These are phyloP conservation scores for Coemansia sp. DNA, from an alignment of 192 early-diverging fungal genomes.

Conservation along the genomic window DNA sequence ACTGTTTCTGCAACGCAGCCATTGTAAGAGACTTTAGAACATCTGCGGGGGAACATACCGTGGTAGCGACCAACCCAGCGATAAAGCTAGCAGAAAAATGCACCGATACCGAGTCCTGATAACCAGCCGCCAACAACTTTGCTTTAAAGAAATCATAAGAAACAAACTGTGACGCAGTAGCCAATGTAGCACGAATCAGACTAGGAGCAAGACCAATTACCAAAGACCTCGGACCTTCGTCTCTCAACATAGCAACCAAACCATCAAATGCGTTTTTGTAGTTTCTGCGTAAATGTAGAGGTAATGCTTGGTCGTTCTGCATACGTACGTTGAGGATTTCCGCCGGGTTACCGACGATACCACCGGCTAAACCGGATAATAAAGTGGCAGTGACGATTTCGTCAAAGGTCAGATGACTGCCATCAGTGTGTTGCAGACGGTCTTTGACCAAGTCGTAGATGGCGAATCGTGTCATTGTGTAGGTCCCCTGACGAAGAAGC, in stretches of 20 bases:
- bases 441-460: constrained; percentile 63
- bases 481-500: constrained; percentile 73
- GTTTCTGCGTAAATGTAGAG: constrained; percentile 61
- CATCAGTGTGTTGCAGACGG: constrained; percentile 12
- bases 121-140: constrained; percentile 57
- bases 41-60: constrained; percentile 75
- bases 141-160: constrained; percentile 78
- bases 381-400: constrained; percentile 27
- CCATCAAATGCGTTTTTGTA: constrained; percentile 72
- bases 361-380: constrained; percentile 57
- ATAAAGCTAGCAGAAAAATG: constrained; percentile 73
- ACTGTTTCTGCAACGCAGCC: constrained; percentile 51
- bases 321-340: constrained; percentile 82
- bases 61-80: constrained; percentile 75
- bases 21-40: constrained; percentile 83
- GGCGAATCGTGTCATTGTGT: constrained; percentile 78
- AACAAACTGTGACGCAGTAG: constrained; percentile 70
- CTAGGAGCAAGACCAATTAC: constrained; percentile 89
- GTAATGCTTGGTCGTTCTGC: constrained; percentile 76
- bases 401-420: constrained; percentile 6
- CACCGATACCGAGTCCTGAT: constrained; percentile 62
- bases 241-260: constrained; percentile 63
- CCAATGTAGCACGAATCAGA: constrained; percentile 83
- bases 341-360: constrained; percentile 71
- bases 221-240: constrained; percentile 74